Evolutionary conservation across 768 basidiomycete genomes (phyloP).

Genomic region (Baorangia bicolor): DNA sequence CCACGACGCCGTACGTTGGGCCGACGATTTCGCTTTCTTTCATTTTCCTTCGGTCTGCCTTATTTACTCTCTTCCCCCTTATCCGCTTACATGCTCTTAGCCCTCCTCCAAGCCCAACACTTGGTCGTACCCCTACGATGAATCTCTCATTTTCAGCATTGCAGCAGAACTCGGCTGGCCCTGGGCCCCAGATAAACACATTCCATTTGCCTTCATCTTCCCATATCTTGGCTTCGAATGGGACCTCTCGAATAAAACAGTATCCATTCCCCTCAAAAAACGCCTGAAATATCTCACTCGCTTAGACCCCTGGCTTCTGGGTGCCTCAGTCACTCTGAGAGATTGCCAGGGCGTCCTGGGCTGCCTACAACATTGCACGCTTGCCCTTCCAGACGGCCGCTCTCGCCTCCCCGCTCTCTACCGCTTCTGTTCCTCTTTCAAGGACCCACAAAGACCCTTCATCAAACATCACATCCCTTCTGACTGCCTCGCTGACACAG

Average conservation of each 20-base stretch:
- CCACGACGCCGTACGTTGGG: neutral
- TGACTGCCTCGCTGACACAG: too few relatives aligned
- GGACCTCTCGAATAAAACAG: neutral
- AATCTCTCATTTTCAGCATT: neutral
- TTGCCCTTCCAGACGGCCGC: neutral
- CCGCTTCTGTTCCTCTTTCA: neutral
- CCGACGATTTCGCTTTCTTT: neutral
- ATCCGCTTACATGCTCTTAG: too few relatives aligned
- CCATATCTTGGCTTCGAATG: neutral
- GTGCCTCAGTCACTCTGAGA: neutral
- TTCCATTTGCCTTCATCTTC: neutral
- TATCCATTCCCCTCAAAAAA: neutral
- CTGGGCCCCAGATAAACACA: neutral
- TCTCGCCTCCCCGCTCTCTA: neutral
- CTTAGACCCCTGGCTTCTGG: neutral
- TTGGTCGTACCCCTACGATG: neutral
- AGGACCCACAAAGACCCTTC: neutral
- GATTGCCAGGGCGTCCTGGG: neutral
- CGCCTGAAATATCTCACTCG: neutral
- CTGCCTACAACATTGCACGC: neutral
- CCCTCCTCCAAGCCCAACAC: too few relatives aligned
- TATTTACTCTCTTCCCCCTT: too few relatives aligned
- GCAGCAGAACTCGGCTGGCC: neutral
- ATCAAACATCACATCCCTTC: neutral
- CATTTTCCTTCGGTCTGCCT: neutral